Percentiles rank a stretch among this genome's conserved stretches.
These are phyloP conservation scores for Plasmodium fragile DNA, from an alignment of 169 alveolate species.

Conservation along the genomic window DNA sequence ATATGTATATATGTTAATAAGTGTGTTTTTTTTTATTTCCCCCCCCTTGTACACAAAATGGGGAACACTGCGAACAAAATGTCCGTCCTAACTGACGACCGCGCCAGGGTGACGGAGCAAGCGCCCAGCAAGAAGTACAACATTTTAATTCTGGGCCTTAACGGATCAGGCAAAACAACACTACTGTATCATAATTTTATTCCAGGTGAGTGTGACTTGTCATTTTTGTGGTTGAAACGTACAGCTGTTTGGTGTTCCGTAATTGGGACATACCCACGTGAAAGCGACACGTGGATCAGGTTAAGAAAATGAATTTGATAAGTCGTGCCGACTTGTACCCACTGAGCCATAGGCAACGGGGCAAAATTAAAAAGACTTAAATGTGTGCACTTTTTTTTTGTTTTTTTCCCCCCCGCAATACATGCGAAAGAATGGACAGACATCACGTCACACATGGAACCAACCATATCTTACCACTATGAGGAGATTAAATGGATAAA, in stretches of 20 bases:
- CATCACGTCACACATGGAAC: conserved; percentile 68
- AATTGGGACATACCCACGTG: neutral
- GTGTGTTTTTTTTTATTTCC: conserved; percentile 6
- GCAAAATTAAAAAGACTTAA: neutral
- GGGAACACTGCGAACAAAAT: conserved; percentile 54
- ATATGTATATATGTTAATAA: neutral
- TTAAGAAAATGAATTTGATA: neutral
- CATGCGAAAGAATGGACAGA: conserved; percentile 65
- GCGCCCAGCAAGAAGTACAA: conserved; percentile 38
- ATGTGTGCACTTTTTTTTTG: neutral
- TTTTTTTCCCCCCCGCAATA: neutral
- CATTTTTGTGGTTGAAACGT: neutral
- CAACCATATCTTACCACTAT: conserved; percentile 73
- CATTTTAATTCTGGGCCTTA: conserved; percentile 73
- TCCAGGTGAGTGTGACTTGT: conserved; percentile 30
- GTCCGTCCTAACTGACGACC: neutral
- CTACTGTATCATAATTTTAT: conserved; percentile 69
- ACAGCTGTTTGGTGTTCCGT: neutral
- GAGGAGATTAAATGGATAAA: conserved; percentile 63
- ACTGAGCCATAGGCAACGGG: neutral
- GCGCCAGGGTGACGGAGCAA: neutral
- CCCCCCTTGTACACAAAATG: conserved; percentile 31
- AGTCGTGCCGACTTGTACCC: neutral
- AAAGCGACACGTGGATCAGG: neutral
- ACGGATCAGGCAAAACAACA: conserved; percentile 76